These are phyloP conservation scores for Caryopteris hybrid DNA, from an alignment of 305 asterid species.

Conservation along the genomic window DNA sequence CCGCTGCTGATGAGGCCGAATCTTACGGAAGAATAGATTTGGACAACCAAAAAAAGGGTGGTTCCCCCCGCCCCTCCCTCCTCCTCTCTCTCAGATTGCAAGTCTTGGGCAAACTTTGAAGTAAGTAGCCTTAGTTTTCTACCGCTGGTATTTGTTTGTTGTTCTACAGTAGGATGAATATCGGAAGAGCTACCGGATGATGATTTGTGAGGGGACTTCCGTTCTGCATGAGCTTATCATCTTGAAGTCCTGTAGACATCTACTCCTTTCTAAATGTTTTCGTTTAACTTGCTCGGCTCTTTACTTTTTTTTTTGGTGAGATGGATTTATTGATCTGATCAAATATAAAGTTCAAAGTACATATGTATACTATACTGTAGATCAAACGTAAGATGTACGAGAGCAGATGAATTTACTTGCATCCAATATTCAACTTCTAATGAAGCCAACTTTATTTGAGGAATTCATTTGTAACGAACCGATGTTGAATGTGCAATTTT, in stretches of 20 bases:
- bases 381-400: constrained; percentile 4
- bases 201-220: constrained; percentile 76
- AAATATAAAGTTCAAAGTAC: constrained; percentile 2
- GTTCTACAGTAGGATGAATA: constrained; percentile 48
- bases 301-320: neutral
- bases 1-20: constrained; percentile 82
- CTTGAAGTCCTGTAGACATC: constrained; percentile 21
- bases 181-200: constrained; percentile 50
- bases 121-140: neutral
- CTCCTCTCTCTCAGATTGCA: too few relatives aligned
- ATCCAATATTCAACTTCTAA: too few relatives aligned
- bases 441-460: too few relatives aligned
- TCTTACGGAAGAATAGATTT: constrained; percentile 68
- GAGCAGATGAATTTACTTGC: too few relatives aligned
- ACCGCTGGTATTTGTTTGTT: neutral
- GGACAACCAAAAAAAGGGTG: constrained; percentile 50
- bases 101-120: too few relatives aligned
- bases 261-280: neutral
- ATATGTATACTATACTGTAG: constrained; percentile 11
- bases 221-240: constrained; percentile 44
- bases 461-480: too few relatives aligned
- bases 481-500: too few relatives aligned
- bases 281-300: too few relatives aligned
- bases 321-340: constrained; percentile 2
- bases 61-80: too few relatives aligned